Base-by-base conservation (phyloP, 1,284 basidiomycete species). In the Cutaneotrichosporon sp. region DNA sequence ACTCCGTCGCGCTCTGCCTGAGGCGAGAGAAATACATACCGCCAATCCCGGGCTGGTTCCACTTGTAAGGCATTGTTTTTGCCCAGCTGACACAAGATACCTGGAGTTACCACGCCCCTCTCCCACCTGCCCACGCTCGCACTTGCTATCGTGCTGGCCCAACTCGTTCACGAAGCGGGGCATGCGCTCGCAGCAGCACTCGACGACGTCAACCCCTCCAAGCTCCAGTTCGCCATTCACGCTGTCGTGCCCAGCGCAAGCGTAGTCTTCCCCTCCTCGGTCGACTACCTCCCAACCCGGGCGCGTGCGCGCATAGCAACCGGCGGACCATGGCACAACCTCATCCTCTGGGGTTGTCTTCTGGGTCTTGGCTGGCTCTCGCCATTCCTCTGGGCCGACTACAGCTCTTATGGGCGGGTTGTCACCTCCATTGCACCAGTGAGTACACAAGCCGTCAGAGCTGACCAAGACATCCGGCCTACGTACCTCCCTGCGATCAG, bases 151-250 rank as follows among this genome's bases (percentile, higher is more conserved):
- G 56, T 79, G 0, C 32, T 76, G 14, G 74, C 75, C 32, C 78
- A 81, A 63, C 65, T 79, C 13, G 65, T 81, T 0, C 79, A 81
- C 60, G 79, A 81, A 57, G 63, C 72, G 1, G 79, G 78, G 1
- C 79, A 81, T 60, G 76, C 77, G 2, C 40, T 78, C 8, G 69
- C 73, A 10, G 79, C 75, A 16, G 72, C 75, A 5, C 55, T 79
- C 3, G 78, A 80, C 55, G 78, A 75, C 58, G 63, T 76, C 10
- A 63, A 69, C 10, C 73, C 73, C 8, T 66, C 70, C 16, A 67
- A 70, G 47, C 61, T 77, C 38, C 70, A 70, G 31, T 65, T 77
- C 61, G 72, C 64, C 60, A 34, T 78, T 2, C 69, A 73, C 52
- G 56, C 70, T n/a, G 51, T 74, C 31, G 42, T 79, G 11, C 75